These are phyloP conservation scores for Candida sanyaensis DNA, from an alignment of 1,139 yeast genomes.

Conservation along the genomic window DNA sequence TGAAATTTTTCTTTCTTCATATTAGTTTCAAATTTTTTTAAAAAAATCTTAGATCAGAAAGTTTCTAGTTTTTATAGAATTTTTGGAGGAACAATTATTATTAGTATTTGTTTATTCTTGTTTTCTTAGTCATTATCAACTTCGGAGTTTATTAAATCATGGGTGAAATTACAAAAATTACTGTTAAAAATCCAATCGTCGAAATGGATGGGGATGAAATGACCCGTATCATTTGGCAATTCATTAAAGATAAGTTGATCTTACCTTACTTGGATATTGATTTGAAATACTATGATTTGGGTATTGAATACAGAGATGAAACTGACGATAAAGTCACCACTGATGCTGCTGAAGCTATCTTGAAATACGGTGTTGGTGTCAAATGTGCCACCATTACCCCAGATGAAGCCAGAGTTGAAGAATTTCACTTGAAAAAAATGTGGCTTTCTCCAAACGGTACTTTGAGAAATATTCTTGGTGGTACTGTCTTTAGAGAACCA, in stretches of 20 bases:
- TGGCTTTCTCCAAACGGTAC: slow-evolving; percentile 98
- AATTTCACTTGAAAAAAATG: slow-evolving; percentile 88
- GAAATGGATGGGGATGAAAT: slow-evolving; percentile 97
- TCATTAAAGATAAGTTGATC: slow-evolving; percentile 79
- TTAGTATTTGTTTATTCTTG: neutral
- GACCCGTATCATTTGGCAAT: slow-evolving; percentile 91
- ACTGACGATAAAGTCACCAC: slow-evolving; percentile 86
- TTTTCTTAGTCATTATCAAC: neutral
- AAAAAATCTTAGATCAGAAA: neutral
- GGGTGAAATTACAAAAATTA: slow-evolving; percentile 50
- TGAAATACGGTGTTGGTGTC: slow-evolving; percentile 87
- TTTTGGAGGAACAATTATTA: neutral
- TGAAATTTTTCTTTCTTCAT: slow-evolving; percentile 1
- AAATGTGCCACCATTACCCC: slow-evolving; percentile 99
- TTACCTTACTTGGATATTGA: slow-evolving; percentile 85
- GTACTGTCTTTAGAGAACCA: slow-evolving; percentile 96
- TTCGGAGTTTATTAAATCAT: slow-evolving; percentile 6
- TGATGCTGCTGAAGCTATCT: slow-evolving; percentile 89
- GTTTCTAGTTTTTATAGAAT: neutral
- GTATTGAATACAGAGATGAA: slow-evolving; percentile 80
- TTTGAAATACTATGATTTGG: slow-evolving; percentile 88
- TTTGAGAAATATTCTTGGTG: slow-evolving; percentile 90
- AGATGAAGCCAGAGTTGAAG: slow-evolving; percentile 92
- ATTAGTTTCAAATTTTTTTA: neutral
- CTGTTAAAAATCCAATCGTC: slow-evolving; percentile 85